phyloP scores from a whole-genome alignment of 2,329 filamentous ascomycete species.

The Paecilomyces formosus region DNA sequence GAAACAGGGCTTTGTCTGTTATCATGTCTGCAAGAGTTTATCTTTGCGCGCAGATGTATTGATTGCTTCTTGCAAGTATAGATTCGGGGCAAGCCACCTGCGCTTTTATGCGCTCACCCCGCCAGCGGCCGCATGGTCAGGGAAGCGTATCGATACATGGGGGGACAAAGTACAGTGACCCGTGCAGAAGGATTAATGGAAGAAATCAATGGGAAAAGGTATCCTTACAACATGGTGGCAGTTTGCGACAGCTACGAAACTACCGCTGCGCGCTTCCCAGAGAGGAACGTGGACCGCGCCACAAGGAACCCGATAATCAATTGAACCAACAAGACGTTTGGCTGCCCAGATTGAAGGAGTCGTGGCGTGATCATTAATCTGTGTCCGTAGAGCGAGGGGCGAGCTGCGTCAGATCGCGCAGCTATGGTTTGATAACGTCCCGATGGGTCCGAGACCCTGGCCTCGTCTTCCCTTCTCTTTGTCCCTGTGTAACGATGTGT shows the following conservation, averaged over 20 bases:
- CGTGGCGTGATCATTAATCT: neutral
- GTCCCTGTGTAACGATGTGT: neutral
- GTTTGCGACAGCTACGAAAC: constrained; percentile 4
- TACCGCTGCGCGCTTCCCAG: neutral
- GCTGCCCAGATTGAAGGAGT: neutral
- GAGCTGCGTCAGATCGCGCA: neutral
- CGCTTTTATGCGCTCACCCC: neutral
- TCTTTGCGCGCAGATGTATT: neutral
- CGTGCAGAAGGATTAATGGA: neutral
- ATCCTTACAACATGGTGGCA: constrained; percentile 17
- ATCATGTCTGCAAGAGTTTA: neutral
- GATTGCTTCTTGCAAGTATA: neutral
- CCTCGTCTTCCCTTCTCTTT: neutral
- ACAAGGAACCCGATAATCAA: neutral
- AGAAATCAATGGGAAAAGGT: neutral
- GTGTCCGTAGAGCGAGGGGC: neutral
- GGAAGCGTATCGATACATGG: neutral
- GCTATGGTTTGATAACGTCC: neutral
- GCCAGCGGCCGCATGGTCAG: neutral
- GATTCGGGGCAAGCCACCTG: neutral
- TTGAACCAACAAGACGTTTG: neutral
- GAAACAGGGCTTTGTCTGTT: neutral
- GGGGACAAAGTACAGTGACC: neutral
- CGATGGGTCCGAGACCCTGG: neutral
- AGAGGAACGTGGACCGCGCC: constrained; percentile 12